Evolutionary conservation across 1,284 basidiomycete species (phyloP).

Genomic region (Sutorius eximius): DNA sequence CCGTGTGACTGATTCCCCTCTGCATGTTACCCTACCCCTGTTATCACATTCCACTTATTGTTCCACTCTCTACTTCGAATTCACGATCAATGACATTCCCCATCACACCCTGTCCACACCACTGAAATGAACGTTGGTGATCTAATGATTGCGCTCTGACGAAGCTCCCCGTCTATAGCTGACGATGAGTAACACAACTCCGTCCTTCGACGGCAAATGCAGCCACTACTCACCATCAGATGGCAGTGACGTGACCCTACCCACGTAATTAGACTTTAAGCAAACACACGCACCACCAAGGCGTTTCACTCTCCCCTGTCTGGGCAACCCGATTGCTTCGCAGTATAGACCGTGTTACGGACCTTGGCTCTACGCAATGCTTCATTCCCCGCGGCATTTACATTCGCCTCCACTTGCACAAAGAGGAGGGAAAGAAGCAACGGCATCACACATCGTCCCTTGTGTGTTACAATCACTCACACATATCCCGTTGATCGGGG

Average conservation of each 20-base stretch:
- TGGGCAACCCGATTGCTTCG: slow-evolving; percentile 22
- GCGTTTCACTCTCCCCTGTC: slow-evolving; percentile 18
- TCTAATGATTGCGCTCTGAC: slow-evolving; percentile 12
- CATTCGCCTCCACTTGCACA: slow-evolving; percentile 12
- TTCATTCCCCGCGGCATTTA: slow-evolving; percentile 33
- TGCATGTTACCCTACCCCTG: slow-evolving; percentile 15
- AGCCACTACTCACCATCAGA: slow-evolving; percentile 22
- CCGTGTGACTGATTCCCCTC: slow-evolving; percentile 26
- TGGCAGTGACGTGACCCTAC: slow-evolving; percentile 33
- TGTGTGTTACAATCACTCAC: slow-evolving; percentile 7
- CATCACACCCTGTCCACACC: slow-evolving; percentile 17
- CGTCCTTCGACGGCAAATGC: slow-evolving; percentile 12
- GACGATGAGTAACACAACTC: slow-evolving; percentile 10
- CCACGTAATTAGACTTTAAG: slow-evolving; percentile 40
- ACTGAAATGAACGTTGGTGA: slow-evolving; percentile 19
- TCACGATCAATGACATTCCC: slow-evolving; percentile 25
- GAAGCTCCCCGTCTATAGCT: slow-evolving; percentile 14
- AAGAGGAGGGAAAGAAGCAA: slow-evolving; percentile 14
- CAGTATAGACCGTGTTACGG: slow-evolving; percentile 22
- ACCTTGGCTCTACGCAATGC: slow-evolving; percentile 17
- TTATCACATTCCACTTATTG: slow-evolving; percentile 23
- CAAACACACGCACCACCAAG: slow-evolving; percentile 33
- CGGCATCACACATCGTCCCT: slow-evolving; percentile 6
- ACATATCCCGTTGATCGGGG: slow-evolving; percentile 28
- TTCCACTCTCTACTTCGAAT: slow-evolving; percentile 18